A percentile compares a stretch with the other conserved stretches of the same genome.
phyloP scores from a whole-genome alignment of 2,329 filamentous ascomycete species.

The Atkinsonella texensis region DNA sequence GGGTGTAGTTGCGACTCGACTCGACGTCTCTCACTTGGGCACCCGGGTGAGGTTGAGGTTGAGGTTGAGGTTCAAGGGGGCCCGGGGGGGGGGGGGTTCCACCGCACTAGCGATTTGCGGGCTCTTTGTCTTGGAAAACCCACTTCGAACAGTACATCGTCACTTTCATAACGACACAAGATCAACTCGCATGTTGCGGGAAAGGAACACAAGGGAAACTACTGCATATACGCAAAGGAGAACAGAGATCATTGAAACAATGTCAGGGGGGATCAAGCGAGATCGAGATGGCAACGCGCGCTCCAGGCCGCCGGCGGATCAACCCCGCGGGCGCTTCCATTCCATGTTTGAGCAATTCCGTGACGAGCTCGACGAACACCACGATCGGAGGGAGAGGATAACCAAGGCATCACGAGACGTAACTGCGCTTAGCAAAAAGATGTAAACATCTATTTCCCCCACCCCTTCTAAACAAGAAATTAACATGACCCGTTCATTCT shows the following conservation, averaged over 20 bases:
- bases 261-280: constrained; percentile 38
- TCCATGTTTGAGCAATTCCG: constrained; percentile 80
- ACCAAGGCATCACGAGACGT: constrained; percentile 89
- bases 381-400: constrained; percentile 80
- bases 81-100: too few species aligned
- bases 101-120: too few species aligned
- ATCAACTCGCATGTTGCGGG: too few species aligned
- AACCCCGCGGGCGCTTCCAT: constrained; percentile 36
- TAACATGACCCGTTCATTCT: too few species aligned
- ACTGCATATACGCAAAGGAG: neutral
- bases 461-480: too few species aligned
- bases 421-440: constrained; percentile 92
- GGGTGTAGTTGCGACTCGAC: neutral
- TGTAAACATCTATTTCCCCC: constrained; percentile 42
- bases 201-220: neutral
- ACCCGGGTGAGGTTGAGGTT: too few species aligned
- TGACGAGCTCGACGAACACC: constrained; percentile 81
- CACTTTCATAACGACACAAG: too few species aligned
- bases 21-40: too few species aligned
- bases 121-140: too few species aligned
- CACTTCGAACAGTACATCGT: too few species aligned
- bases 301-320: constrained; percentile 25
- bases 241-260: constrained; percentile 4
- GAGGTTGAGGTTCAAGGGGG: too few species aligned
- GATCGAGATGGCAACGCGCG: constrained; percentile 37